A percentile compares a stretch with the other conserved stretches of the same genome.
Conservation (phyloP, 73 alveolate genomes). For the Paramecium primaurelia region DNA sequence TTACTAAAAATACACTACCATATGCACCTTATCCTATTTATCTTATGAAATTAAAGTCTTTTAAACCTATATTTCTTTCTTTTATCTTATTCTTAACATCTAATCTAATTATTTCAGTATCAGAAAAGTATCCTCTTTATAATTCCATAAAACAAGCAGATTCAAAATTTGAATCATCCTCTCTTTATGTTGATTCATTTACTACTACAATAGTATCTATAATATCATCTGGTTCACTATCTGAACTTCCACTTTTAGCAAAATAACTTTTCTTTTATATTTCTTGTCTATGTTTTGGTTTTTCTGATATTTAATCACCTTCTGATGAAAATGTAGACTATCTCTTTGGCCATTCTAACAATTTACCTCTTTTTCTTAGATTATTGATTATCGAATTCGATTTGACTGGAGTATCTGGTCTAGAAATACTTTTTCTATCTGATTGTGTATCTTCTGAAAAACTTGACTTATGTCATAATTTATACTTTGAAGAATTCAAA, state of each 20-base stretch:
- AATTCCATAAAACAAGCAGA: neutral
- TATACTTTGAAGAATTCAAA: neutral
- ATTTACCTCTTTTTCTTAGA: neutral
- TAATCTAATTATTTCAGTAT: neutral
- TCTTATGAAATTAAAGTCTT: neutral
- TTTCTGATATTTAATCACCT: neutral
- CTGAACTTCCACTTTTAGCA: neutral
- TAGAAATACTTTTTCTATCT: neutral
- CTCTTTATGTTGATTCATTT: neutral
- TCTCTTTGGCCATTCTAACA: neutral
- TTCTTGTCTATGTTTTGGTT: neutral
- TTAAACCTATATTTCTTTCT: neutral
- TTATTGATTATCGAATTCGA: neutral
- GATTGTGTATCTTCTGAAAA: neutral
- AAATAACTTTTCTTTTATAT: neutral
- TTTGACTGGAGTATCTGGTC: neutral
- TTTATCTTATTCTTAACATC: neutral
- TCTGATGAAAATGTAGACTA: neutral
- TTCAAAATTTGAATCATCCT: neutral
- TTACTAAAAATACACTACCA: constrained; percentile 64
- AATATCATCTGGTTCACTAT: neutral
- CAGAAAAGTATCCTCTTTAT: constrained; percentile 38
- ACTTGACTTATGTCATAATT: neutral
- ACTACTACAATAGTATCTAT: neutral
- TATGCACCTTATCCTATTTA: constrained; percentile 75